Conservation (phyloP, 2,329 filamentous ascomycete genomes). For the Paramyrothecium roridum region DNA sequence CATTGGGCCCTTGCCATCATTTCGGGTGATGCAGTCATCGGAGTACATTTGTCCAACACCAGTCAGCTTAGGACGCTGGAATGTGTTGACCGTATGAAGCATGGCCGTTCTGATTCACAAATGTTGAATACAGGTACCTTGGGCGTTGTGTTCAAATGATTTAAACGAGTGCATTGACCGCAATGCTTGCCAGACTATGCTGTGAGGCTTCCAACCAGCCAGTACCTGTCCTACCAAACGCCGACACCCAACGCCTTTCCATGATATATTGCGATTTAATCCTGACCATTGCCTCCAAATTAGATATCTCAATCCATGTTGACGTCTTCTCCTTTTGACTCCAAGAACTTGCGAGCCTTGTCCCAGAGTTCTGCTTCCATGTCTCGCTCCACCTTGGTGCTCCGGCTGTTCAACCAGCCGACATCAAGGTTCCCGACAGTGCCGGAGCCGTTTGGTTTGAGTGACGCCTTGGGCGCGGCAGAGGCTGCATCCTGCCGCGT, state of each 20-base stretch:
- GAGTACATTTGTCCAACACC: too few relatives aligned
- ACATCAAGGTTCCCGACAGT: conserved; percentile 68
- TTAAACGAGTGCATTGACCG: too few relatives aligned
- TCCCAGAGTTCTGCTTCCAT: conserved; percentile 81
- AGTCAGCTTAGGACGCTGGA: too few relatives aligned
- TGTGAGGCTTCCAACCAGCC: too few relatives aligned
- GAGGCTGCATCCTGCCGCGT: conserved; percentile 27
- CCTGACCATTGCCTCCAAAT: background rate
- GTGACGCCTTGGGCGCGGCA: conserved; percentile 34
- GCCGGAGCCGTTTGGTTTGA: conserved; percentile 53
- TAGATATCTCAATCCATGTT: conserved; percentile 1
- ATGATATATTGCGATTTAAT: background rate
- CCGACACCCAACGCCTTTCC: background rate
- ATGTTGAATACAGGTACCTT: too few relatives aligned
- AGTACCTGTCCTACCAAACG: too few relatives aligned
- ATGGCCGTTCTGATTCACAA: too few relatives aligned
- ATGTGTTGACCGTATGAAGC: too few relatives aligned
- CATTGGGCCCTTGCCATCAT: too few relatives aligned
- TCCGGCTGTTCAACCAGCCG: conserved; percentile 84
- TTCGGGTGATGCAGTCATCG: too few relatives aligned
- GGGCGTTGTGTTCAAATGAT: too few relatives aligned
- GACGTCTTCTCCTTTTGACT: conserved; percentile 22
- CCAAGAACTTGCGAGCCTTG: conserved; percentile 32
- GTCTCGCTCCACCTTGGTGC: conserved; percentile 74
- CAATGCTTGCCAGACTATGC: too few relatives aligned